Evolutionary conservation across 345 rosid genomes (phyloP).

Genomic region (Hibiscus trionum): DNA sequence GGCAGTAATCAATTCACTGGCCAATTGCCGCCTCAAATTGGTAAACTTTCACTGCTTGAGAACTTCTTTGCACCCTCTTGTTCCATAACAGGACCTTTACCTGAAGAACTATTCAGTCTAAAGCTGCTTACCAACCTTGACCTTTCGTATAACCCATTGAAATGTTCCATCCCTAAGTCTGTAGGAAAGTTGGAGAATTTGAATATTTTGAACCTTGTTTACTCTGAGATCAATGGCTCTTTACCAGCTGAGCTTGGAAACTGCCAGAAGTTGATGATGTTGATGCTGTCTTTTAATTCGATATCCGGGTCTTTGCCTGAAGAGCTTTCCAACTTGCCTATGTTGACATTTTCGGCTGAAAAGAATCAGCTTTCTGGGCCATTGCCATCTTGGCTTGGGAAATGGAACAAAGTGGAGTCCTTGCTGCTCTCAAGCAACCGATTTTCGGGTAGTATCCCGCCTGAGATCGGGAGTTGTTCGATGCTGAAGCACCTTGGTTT

Average conservation of each 20-base stretch:
- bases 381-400: constrained; percentile 70
- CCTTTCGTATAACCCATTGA: constrained; percentile 79
- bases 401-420: constrained; percentile 53
- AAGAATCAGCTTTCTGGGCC: constrained; percentile 65
- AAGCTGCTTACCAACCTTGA: constrained; percentile 46
- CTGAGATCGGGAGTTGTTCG: constrained; percentile 52
- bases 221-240: constrained; percentile 52
- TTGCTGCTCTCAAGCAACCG: constrained; percentile 52
- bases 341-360: constrained; percentile 62
- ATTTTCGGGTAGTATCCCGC: constrained; percentile 53
- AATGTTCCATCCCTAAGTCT: constrained; percentile 47
- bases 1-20: constrained; percentile 38
- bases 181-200: constrained; percentile 49
- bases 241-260: constrained; percentile 68
- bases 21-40: constrained; percentile 58
- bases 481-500: constrained; percentile 44
- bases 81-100: constrained; percentile 63
- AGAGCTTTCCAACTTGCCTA: constrained; percentile 51
- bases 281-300: constrained; percentile 63
- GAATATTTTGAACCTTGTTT: constrained; percentile 46
- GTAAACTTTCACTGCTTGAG: constrained; percentile 44
- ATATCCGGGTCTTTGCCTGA: constrained; percentile 61
- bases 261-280: constrained; percentile 51
- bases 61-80: constrained; percentile 51
- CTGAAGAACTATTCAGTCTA: constrained; percentile 46